Evolutionary conservation across 2,329 filamentous ascomycete species (phyloP), one percentile per base, ranked within the genome.

Genomic region (Aspergillus tamarii): DNA sequence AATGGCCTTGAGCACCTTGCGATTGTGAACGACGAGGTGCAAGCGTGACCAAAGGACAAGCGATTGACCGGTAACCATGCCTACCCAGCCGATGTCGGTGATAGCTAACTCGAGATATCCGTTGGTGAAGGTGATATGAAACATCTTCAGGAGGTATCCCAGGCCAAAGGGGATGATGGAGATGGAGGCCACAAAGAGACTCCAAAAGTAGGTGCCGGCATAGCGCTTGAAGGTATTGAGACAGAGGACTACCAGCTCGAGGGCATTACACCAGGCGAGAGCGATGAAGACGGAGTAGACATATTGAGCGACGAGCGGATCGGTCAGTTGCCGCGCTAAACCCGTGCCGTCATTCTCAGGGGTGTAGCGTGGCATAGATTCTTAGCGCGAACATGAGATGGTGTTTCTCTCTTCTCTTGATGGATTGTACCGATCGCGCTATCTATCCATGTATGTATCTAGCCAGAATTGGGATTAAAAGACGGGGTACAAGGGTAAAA

Each of bases 41-140:
- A 84, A 73, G 23, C 82, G 77, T 8, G 82, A 84, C 73, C 81
- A 84, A 19, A 84, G 76, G 21, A 84, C 82, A 19, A 84, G 69
- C 2, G 80, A 79, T 68, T 84, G 82, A 12, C 81, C 81, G 0
- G 80, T 82, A n/a, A 82, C 79, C 79, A 83, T 82, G 45, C 73
- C 70, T 43, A 77, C 77, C 81, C 81, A 83, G 54, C 80, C 80
- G 52, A 81, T 62, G 12, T 77, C 76, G 52, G 82, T 73, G 58
- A 83, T 71, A 14, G 74, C 73, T 10, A 82, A 58, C 32, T 64
- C 71, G 1, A 77, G 74, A 48, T 81, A 72, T 60, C 73, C 72
- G n/a, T 70, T 69, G 43, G 76, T 69, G 45, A 67, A 72, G 56
- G 75, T 71, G 67, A 80, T 67, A 50, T 72, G 62, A 64, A 77